Evolutionary conservation across 441 rosid genomes (phyloP), one percentile per base, ranked within the genome.

Genomic region (Mallotus repandus): DNA sequence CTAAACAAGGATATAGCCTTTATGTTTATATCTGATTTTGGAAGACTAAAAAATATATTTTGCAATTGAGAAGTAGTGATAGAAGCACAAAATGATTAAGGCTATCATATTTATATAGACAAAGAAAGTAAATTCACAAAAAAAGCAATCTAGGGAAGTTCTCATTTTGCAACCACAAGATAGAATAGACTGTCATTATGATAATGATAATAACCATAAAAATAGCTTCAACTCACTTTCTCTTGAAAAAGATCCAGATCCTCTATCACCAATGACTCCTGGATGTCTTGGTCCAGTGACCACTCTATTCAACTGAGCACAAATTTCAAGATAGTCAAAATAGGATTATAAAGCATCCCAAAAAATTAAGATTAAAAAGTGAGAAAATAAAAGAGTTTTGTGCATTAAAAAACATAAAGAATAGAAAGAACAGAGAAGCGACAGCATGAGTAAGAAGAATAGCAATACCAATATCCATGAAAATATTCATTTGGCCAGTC

Each of bases 241-340:
- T 80, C 99, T 88, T 45, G 99, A 94, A 82, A 94, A 92, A 9
- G 99, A 92, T 48, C 97, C 96, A 52, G 99, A 91, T 77, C 93
- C 90, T 84, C 96, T 84, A 69, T 93, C 98, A 70, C 99, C 99
- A 71, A 93, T 95, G 32, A 95, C 95, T 74, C 99, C 97, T 43
- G 88, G 94, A 82, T 91, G 88, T 81, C 88, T 88, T 65, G 98
- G 98, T 63, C 99, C 98, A 1, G 92, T 81, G 21, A 96, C 97
- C 81, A 83, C 89, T 81, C 97, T 87, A 82, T 93, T 96, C 86
- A 96, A 81, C 99, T 95, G 80, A 68, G 8, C 74, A 55, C 50
- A 72, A 64, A 60, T 72, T 70, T 63, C 71, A 65, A 67, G 62
- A 13, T 48, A 35, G 59, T 46, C 54, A 35, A 5, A 41, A 72